Evolutionary conservation across 2,329 filamentous ascomycete genomes (phyloP).

Genomic region (Neonectria ditissima): DNA sequence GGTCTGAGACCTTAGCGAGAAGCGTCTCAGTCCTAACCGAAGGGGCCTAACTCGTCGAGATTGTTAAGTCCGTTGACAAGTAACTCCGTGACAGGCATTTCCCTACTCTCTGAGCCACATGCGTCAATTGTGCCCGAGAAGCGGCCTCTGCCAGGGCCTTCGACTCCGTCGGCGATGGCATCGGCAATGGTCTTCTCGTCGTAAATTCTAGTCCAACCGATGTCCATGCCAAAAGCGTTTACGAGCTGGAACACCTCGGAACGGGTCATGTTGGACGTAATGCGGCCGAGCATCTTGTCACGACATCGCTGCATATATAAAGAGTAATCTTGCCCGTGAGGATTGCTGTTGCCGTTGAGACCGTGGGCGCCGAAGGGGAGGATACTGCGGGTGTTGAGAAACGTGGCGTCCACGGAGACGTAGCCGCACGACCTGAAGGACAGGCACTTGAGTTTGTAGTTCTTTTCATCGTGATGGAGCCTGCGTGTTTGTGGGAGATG

Average conservation of each 20-base stretch:
- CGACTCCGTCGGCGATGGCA: slow-evolving; percentile 52
- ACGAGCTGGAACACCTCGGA: slow-evolving; percentile 48
- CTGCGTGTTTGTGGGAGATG: slow-evolving; percentile 40
- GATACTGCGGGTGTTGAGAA: slow-evolving; percentile 53
- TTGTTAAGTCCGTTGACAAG: not conserved
- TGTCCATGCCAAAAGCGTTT: slow-evolving; percentile 49
- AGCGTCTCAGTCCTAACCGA: not conserved
- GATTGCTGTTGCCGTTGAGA: slow-evolving; percentile 38
- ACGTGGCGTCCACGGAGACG: slow-evolving; percentile 55
- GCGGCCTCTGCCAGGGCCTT: slow-evolving; percentile 52
- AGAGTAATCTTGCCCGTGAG: slow-evolving; percentile 40
- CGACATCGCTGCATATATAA: slow-evolving; percentile 51
- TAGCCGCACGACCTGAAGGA: slow-evolving; percentile 73
- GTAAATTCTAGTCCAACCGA: slow-evolving; percentile 55
- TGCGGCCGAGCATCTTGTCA: slow-evolving; percentile 52
- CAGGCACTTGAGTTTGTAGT: slow-evolving; percentile 53
- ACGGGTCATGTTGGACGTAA: slow-evolving; percentile 46
- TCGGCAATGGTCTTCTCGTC: slow-evolving; percentile 45
- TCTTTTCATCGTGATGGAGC: slow-evolving; percentile 45
- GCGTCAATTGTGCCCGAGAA: slow-evolving; percentile 53
- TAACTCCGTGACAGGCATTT: not conserved
- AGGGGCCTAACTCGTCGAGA: not conserved
- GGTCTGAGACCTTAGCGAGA: not conserved
- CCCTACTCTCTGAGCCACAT: slow-evolving; percentile 17
- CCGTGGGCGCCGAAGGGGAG: slow-evolving; percentile 43